Evolutionary conservation across 331 rosid genomes (phyloP).

Genomic region (Malus hybrid): DNA sequence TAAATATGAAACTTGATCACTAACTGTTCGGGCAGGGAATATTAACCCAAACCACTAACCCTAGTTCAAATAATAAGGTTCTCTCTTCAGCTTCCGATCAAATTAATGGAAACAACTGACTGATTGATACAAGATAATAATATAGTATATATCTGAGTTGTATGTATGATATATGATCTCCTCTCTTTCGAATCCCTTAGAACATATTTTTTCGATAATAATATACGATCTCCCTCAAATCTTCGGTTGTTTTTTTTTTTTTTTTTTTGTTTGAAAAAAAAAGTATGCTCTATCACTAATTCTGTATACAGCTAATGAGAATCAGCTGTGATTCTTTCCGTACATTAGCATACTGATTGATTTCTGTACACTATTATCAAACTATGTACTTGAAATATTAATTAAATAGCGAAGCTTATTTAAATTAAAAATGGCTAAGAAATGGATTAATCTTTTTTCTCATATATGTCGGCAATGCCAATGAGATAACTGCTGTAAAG

Average conservation of each 20-base stretch:
- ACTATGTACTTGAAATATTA: too few species aligned
- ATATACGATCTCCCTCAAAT: neutral
- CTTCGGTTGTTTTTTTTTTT: too few species aligned
- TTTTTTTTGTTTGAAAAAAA: too few species aligned
- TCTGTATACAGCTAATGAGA: neutral
- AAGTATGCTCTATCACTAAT: neutral
- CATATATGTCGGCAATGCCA: neutral
- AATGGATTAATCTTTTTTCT: neutral
- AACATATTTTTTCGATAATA: neutral
- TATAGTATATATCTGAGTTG: neutral
- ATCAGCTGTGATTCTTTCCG: neutral
- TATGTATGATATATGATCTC: neutral
- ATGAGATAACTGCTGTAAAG: conserved; percentile 11
- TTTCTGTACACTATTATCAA: neutral
- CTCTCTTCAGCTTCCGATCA: neutral
- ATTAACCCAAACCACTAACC: neutral
- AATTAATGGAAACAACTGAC: neutral
- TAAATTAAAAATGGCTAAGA: neutral
- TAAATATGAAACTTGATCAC: too few species aligned
- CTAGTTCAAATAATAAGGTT: neutral
- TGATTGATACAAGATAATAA: neutral
- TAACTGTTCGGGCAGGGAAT: neutral
- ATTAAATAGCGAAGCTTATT: too few species aligned
- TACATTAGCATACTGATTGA: neutral
- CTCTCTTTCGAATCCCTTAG: neutral